A percentile compares a stretch with the other conserved stretches of the same genome.
These are phyloP conservation scores for Fraxinus platypoda DNA, from an alignment of 305 asterid genomes.

Conservation along the genomic window DNA sequence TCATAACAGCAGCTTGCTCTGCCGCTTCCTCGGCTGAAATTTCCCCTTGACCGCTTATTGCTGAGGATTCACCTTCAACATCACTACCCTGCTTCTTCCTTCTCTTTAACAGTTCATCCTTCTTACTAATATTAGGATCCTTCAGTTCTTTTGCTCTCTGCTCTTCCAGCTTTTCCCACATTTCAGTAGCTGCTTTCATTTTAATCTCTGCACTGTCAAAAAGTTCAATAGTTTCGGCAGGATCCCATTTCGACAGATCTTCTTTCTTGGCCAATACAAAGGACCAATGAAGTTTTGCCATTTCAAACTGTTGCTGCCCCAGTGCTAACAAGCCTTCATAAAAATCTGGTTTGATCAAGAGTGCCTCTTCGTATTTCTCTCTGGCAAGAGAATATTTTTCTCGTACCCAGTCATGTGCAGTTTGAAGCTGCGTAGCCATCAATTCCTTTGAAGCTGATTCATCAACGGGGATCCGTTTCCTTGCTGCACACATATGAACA, in stretches of 20 bases:
- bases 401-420: constrained; percentile 84
- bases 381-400: constrained; percentile 76
- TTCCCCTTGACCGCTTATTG: constrained; percentile 26
- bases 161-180: constrained; percentile 96
- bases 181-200: constrained; percentile 83
- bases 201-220: constrained; percentile 84
- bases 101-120: constrained; percentile 61
- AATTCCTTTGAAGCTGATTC: constrained; percentile 71
- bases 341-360: constrained; percentile 72
- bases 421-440: constrained; percentile 67
- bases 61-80: constrained; percentile 39
- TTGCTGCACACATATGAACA: constrained; percentile 98
- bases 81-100: constrained; percentile 56
- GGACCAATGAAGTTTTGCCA: constrained; percentile 98
- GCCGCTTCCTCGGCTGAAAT: constrained; percentile 73
- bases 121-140: constrained; percentile 59
- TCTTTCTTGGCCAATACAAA: constrained; percentile 81
- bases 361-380: constrained; percentile 80
- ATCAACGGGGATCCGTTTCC: constrained; percentile 83
- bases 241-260: constrained; percentile 82
- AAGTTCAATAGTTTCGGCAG: constrained; percentile 68
- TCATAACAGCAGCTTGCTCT: constrained; percentile 89
- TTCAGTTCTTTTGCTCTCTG: constrained; percentile 68
- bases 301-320: constrained; percentile 96
- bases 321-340: constrained; percentile 89